Base-by-base conservation (phyloP, 495 filamentous ascomycete species). In the Penicillium bovifimosum region DNA sequence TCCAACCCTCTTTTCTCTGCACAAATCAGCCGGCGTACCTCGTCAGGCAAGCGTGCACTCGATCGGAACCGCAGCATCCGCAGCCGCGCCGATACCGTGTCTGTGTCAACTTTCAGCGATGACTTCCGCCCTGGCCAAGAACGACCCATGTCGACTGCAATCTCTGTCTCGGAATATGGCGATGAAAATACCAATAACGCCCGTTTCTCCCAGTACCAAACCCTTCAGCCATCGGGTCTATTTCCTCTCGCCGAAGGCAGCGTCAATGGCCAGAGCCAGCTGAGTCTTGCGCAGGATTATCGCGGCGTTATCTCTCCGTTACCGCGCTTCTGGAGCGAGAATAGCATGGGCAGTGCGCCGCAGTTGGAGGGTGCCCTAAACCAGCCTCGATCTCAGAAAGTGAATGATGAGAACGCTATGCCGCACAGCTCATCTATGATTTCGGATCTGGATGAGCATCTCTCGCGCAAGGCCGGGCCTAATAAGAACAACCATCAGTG, bases 1-100 rank as follows among this genome's bases (percentile, higher is more conserved):
- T 58, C 71, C 31, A 76, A 76, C 41, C 73, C 73, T 2, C 54
- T 74, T 18, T 74, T 76, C 50, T 69, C 73, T 8, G 68, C 68
- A 7, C 68, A 72, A 43, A 55, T 67, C 50, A 65, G 62, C 24
- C 69, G 67, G 16, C 65, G 68, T 45, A 56, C 70, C 9, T 74
- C 71, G 6, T 74, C 71, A 6, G 64, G 65, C 17, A 35, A 69
- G 3, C 68, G 73, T 6, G 70, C 68, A 0, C 55, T 74, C 6
- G 66, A 73, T 11, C 62, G 70, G 36, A 64, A 66, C 11, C 66
- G 65, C 31, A 74, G 73, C 44, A 63, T 51, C 16, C 66, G 66
- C 40, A 76, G 71, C 28, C 67, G 71, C 8, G 63, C 71, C 1
- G 71, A 74, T 27, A 76, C 71, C 0, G 55, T 69, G n/a, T 67